A percentile compares a stretch with the other conserved stretches of the same genome.
Evolutionary conservation across 2,329 filamentous ascomycete species (phyloP).

Genomic region (Metarhizium rileyi): DNA sequence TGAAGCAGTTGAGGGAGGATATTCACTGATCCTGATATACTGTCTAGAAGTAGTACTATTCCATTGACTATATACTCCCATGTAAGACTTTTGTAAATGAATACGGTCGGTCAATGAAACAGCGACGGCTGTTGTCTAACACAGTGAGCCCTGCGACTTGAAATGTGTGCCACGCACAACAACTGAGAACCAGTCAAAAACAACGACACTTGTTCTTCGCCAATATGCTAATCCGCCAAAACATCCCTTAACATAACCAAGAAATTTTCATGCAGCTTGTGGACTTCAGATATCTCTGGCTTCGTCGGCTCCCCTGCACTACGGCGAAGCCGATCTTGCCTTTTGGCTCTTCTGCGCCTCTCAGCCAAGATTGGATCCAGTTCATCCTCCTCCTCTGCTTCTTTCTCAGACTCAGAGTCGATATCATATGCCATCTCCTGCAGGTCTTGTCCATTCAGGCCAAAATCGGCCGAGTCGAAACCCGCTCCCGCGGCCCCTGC

Average conservation of each 20-base stretch:
- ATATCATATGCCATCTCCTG: constrained; percentile 79
- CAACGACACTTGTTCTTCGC: neutral
- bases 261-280: constrained; percentile 73
- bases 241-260: constrained; percentile 73
- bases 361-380: constrained; percentile 83
- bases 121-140: too few species aligned
- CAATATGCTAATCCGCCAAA: constrained; percentile 52
- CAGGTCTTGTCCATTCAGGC: constrained; percentile 75
- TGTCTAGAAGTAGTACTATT: too few species aligned
- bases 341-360: constrained; percentile 64
- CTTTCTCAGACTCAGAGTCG: constrained; percentile 52
- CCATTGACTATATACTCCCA: too few species aligned
- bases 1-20: too few species aligned
- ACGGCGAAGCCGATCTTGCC: constrained; percentile 69
- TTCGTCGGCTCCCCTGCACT: constrained; percentile 78
- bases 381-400: constrained; percentile 67
- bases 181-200: neutral
- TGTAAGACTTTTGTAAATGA: too few species aligned
- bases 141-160: too few species aligned
- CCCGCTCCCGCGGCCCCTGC: constrained; percentile 43
- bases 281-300: constrained; percentile 66
- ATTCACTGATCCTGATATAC: too few species aligned
- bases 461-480: constrained; percentile 81
- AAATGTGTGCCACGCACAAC: too few species aligned
- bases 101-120: too few species aligned